Base-by-base conservation (phyloP, 148 eudicot genomes). In the Suaeda aralocaspica region DNA sequence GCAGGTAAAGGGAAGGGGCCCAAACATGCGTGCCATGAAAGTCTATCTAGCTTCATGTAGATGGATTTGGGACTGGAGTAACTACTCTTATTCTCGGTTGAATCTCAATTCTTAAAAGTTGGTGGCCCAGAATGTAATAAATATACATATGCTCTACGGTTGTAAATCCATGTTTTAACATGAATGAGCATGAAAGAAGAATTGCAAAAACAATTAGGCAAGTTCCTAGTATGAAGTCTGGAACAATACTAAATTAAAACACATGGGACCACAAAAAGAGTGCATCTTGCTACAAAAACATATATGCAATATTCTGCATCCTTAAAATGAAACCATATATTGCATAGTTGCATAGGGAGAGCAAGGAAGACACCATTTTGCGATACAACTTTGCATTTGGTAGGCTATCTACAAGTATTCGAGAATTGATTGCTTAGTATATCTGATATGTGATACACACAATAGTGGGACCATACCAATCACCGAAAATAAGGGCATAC, bases 221-320 rank as follows among this genome's bases (percentile, higher is more conserved):
- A 21, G 50, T 7, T 26, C 39, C 13, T 8, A 10, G 50, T 24
- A 14, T 22, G 18, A 9, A 39, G 22, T 26, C 51, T 15, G 63
- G 41, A 53, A 15, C 46, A 68, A n/a, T 2, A 24, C 31, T 69
- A 36, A 44, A 69, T 33, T 68, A 19, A 48, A 21, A 12, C 31
- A 36, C 39, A 69, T 18, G 52, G 72, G 64, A 56, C 72, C 72
- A 55, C 30, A 21, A 55, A 68, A 52, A 22, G 22, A 22, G 62
- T 56, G 49, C 44, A 53, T 53, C 51, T 53, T 36, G 15, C 31
- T 36, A 36, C 22, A 22, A 28, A 31, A 50, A 56, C 34, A 29
- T 41, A 41, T 25, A 50, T 44, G 64, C 64, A 57, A 9, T 19
- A 63, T 13, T 41, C 49, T 63, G n/a, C 67, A 63, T 41, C 46